phyloP scores from a whole-genome alignment of 2,329 filamentous ascomycete genomes.

The Colletotrichum abscissum region DNA sequence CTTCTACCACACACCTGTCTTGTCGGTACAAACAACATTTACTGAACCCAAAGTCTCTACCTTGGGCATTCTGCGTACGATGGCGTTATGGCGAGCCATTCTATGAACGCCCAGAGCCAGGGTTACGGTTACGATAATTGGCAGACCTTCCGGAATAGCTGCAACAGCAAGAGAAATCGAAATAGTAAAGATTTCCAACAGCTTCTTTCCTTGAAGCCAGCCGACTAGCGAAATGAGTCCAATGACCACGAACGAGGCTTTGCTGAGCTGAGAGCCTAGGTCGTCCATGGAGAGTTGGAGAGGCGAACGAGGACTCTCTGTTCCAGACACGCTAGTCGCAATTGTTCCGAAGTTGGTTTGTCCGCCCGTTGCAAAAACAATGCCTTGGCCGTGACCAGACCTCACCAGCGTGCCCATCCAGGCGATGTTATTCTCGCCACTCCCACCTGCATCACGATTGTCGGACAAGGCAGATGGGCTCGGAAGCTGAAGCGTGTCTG shows the following conservation, averaged over 20 bases:
- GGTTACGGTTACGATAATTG: constrained; percentile 98
- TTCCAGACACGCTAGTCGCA: constrained; percentile 91
- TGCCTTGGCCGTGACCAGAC: constrained; percentile 93
- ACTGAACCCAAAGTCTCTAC: constrained; percentile 98
- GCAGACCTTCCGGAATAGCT: constrained; percentile 93
- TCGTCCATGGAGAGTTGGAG: constrained; percentile 97
- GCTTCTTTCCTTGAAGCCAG: constrained; percentile 86
- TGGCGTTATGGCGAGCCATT: constrained; percentile 95
- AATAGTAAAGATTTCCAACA: constrained; percentile 97
- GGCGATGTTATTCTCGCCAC: constrained; percentile 88
- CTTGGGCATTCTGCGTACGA: constrained; percentile 94
- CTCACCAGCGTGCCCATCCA: constrained; percentile 98
- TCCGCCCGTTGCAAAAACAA: constrained; percentile 96
- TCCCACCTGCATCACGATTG: constrained; percentile 74
- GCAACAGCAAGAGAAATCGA: constrained; percentile 96
- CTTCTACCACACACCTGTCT: constrained; percentile 72
- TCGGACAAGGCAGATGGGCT: constrained; percentile 60
- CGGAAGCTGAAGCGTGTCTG: constrained; percentile 43
- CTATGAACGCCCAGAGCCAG: constrained; percentile 93
- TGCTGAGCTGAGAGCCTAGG: constrained; percentile 95
- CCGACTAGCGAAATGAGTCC: constrained; percentile 92
- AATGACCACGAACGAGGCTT: constrained; percentile 95
- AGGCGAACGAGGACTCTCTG: constrained; percentile 93
- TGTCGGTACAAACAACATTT: constrained; percentile 99
- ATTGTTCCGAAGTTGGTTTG: constrained; percentile 97